phyloP scores from a whole-genome alignment of 2,329 filamentous ascomycete species.

The Xylaria arbuscula region DNA sequence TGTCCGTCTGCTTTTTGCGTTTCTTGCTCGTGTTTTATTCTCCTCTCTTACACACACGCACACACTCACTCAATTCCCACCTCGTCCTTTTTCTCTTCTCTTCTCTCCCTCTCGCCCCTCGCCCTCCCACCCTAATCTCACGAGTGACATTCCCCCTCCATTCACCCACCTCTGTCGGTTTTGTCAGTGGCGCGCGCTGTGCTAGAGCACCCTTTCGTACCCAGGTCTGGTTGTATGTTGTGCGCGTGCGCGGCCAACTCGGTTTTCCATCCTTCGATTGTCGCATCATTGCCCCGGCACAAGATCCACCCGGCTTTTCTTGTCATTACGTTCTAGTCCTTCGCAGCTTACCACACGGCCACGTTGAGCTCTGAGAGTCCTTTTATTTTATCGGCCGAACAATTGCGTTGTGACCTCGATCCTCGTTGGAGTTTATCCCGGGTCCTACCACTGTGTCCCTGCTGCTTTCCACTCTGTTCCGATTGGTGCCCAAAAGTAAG shows the following conservation, averaged over 20 bases:
- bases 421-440: constrained; percentile 44
- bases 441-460: constrained; percentile 44
- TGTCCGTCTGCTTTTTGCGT: constrained; percentile 50
- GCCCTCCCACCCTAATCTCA: constrained; percentile 48
- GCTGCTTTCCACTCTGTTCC: constrained; percentile 46
- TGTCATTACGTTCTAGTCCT: constrained; percentile 38
- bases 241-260: constrained; percentile 51
- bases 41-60: constrained; percentile 47
- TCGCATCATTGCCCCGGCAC: constrained; percentile 45
- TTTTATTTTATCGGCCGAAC: constrained; percentile 37
- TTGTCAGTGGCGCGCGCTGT: constrained; percentile 52
- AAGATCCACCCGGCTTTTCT: constrained; percentile 46
- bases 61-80: constrained; percentile 45
- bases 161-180: constrained; percentile 50
- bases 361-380: constrained; percentile 46
- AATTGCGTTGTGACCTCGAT: constrained; percentile 33
- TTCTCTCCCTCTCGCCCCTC: constrained; percentile 40
- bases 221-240: constrained; percentile 50
- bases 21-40: constrained; percentile 57
- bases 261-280: constrained; percentile 47
- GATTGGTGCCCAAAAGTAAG: constrained; percentile 66
- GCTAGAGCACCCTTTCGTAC: constrained; percentile 52
- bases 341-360: constrained; percentile 41
- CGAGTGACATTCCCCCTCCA: constrained; percentile 35
- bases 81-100: constrained; percentile 45